Percentiles rank a stretch among this genome's conserved stretches.
phyloP scores from a whole-genome alignment of 169 alveolate genomes.

The Babesia bigemina region DNA sequence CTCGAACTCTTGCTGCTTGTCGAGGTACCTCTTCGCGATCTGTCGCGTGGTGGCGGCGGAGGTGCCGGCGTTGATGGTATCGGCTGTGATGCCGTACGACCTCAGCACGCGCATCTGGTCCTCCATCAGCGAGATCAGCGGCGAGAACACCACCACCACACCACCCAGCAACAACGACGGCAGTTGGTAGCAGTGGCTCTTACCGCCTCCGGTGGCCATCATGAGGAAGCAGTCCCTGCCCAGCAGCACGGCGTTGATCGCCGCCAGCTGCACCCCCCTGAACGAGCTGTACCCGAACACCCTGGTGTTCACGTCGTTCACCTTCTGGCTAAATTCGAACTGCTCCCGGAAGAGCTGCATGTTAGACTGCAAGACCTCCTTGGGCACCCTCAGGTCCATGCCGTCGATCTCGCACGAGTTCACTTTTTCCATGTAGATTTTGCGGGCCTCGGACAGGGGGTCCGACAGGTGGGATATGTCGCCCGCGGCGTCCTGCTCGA shows the following conservation, averaged over 20 bases:
- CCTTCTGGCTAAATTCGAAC: slow-evolving; percentile 43
- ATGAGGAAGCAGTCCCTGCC: slow-evolving; percentile 88
- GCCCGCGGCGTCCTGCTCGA: slow-evolving; percentile 14
- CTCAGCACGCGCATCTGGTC: slow-evolving; percentile 89
- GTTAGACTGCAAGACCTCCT: slow-evolving; percentile 12
- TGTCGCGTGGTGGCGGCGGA: slow-evolving; percentile 49
- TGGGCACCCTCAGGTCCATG: slow-evolving; percentile 30
- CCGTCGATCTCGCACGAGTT: slow-evolving; percentile 38
- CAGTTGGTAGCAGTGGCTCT: slow-evolving; percentile 92
- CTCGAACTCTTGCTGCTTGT: slow-evolving; percentile 18
- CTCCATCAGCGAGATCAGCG: slow-evolving; percentile 91
- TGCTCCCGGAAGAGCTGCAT: slow-evolving; percentile 29
- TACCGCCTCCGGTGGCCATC: slow-evolving; percentile 98
- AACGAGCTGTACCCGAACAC: slow-evolving; percentile 69
- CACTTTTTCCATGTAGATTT: slow-evolving; percentile 38
- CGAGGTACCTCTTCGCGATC: slow-evolving; percentile 42
- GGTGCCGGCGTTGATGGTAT: slow-evolving; percentile 64
- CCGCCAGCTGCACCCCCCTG: slow-evolving; percentile 88
- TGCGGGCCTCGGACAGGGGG: slow-evolving; percentile 34
- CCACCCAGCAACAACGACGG: slow-evolving; percentile 90
- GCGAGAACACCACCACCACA: slow-evolving; percentile 93
- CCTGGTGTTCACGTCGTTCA: slow-evolving; percentile 36
- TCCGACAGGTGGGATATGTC: slow-evolving; percentile 45
- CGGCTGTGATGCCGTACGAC: slow-evolving; percentile 82
- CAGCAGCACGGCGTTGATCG: slow-evolving; percentile 87